Percentiles rank a stretch among this genome's conserved stretches.
These are phyloP conservation scores for Russula abietina DNA, from an alignment of 768 basidiomycete genomes.

Conservation along the genomic window DNA sequence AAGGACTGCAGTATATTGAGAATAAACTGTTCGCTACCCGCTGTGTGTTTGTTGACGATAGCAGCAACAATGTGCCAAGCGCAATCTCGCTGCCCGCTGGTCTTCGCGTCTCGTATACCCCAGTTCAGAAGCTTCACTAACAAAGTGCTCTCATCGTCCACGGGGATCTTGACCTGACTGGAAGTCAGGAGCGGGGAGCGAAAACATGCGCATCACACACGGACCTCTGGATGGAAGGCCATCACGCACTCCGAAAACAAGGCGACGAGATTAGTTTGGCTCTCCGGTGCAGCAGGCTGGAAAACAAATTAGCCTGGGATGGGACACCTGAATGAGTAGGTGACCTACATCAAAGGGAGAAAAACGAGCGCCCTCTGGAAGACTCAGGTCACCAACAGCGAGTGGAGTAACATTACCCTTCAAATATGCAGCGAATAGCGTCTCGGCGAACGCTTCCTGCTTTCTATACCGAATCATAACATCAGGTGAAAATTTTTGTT, in stretches of 20 bases:
- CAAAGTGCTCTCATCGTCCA: slow-evolving; percentile 45
- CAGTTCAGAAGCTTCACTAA: slow-evolving; percentile 53
- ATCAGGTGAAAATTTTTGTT: not conserved
- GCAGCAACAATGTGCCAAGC: slow-evolving; percentile 55
- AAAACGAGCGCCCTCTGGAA: slow-evolving; percentile 38
- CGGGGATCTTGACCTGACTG: slow-evolving; percentile 46
- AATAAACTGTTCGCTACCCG: slow-evolving; percentile 42
- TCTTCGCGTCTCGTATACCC: slow-evolving; percentile 46
- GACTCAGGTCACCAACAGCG: slow-evolving; percentile 50
- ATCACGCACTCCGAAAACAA: slow-evolving; percentile 64
- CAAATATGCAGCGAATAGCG: slow-evolving; percentile 50
- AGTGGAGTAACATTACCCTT: slow-evolving; percentile 48
- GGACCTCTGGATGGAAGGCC: slow-evolving; percentile 60
- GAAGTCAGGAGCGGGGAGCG: slow-evolving; percentile 11
- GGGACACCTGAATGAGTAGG: not conserved
- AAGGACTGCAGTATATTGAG: not conserved
- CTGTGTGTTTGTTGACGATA: slow-evolving; percentile 71
- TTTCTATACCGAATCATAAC: slow-evolving; percentile 38
- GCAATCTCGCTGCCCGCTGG: slow-evolving; percentile 47
- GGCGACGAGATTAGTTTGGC: slow-evolving; percentile 57
- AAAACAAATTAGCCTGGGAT: not conserved
- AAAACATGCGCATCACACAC: not conserved
- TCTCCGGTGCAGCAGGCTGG: slow-evolving; percentile 39
- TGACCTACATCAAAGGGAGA: slow-evolving; percentile 47
- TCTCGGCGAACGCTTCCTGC: slow-evolving; percentile 52